phyloP scores from a whole-genome alignment of 2,329 filamentous ascomycete genomes.

The Bipolaris oryzae region DNA sequence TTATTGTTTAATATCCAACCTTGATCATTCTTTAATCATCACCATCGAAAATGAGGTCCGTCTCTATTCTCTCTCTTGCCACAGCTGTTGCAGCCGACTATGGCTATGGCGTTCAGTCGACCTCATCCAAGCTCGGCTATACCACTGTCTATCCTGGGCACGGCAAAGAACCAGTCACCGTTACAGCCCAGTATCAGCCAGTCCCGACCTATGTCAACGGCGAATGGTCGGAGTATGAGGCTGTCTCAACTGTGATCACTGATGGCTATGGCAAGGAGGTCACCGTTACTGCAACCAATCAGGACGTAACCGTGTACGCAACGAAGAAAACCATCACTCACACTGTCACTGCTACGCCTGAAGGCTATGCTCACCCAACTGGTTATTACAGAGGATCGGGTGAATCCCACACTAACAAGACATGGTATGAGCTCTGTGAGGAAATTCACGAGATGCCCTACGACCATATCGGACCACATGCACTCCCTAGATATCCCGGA shows the following conservation, averaged over 20 bases:
- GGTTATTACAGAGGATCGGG: background rate
- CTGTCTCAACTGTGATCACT: background rate
- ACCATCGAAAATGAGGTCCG: background rate
- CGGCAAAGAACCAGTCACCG: background rate
- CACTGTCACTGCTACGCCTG: background rate
- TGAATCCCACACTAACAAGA: background rate
- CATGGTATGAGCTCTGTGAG: background rate
- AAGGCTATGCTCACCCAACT: background rate
- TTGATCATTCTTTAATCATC: background rate
- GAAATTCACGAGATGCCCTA: background rate
- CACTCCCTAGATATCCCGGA: background rate
- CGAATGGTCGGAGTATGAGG: background rate
- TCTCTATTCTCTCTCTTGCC: background rate
- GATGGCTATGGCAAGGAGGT: background rate
- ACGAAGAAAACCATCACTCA: background rate
- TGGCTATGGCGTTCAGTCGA: background rate
- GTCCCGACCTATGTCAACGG: background rate
- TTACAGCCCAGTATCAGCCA: background rate
- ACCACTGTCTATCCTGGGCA: background rate
- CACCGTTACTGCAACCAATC: background rate
- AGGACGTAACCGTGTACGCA: background rate
- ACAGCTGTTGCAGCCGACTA: background rate
- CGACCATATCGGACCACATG: background rate
- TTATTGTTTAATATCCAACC: background rate
- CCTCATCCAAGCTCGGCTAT: background rate